Evolutionary conservation across 1,284 basidiomycete species (phyloP).

Genomic region (Xerocomus amazonicus): DNA sequence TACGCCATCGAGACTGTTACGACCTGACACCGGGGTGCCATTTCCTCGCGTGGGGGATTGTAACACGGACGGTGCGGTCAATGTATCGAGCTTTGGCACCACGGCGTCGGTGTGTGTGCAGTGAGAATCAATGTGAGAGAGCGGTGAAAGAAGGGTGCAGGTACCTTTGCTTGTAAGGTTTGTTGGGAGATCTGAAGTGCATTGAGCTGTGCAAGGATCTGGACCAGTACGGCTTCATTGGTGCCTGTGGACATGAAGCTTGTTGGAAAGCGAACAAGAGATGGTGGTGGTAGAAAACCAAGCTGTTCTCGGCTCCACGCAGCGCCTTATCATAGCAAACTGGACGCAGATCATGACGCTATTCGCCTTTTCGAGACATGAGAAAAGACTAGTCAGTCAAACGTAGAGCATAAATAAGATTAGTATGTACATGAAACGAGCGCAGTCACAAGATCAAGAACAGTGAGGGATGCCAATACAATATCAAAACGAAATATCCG

Average conservation of each 20-base stretch:
- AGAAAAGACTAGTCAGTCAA: too few relatives aligned
- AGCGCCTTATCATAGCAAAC: conserved; percentile 10
- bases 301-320: not conserved
- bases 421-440: not conserved
- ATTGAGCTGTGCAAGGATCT: conserved; percentile 69
- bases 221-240: conserved; percentile 58
- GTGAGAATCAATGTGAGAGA: conserved; percentile 6
- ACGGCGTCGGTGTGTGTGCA: not conserved
- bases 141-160: not conserved
- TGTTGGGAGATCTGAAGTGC: conserved; percentile 70
- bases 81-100: conserved; percentile 36
- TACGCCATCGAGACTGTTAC: conserved; percentile 10
- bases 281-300: conserved; percentile 13
- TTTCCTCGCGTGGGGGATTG: conserved; percentile 19
- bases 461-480: not conserved
- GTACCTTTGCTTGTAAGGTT: conserved; percentile 68
- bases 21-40: conserved; percentile 26
- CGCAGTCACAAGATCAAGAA: not conserved
- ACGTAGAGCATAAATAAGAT: too few relatives aligned
- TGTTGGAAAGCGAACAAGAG: not conserved
- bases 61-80: conserved; percentile 30
- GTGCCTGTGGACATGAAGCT: conserved; percentile 40
- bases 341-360: conserved; percentile 4
- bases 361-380: conserved; percentile 11
- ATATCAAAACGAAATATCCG: conserved; percentile 17